Evolutionary conservation across 2,329 filamentous ascomycete species (phyloP).

Genomic region (Didymella sp.): DNA sequence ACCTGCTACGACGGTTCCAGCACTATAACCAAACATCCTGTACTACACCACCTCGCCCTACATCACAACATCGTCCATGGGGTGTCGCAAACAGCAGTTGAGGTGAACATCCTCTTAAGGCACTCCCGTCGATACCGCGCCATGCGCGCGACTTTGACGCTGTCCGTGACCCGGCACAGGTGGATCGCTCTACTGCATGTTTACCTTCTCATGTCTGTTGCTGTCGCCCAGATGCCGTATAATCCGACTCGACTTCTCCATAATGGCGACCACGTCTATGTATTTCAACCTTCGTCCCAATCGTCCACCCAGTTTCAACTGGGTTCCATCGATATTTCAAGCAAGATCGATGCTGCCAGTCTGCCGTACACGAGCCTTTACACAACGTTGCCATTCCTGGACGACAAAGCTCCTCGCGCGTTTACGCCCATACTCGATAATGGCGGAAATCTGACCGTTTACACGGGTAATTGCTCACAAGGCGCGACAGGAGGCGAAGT

Average conservation of each 20-base stretch:
- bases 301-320: slow-evolving; percentile 61
- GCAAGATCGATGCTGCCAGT: slow-evolving; percentile 59
- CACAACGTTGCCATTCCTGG: slow-evolving; percentile 68
- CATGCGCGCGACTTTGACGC: slow-evolving; percentile 13
- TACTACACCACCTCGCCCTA: slow-evolving; percentile 22
- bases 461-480: slow-evolving; percentile 73
- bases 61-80: slow-evolving; percentile 28
- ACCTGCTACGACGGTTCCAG: slow-evolving; percentile 19
- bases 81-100: slow-evolving; percentile 20
- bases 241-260: slow-evolving; percentile 76
- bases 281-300: slow-evolving; percentile 66
- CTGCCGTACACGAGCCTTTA: slow-evolving; percentile 59
- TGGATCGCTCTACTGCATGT: slow-evolving; percentile 16
- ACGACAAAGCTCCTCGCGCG: slow-evolving; percentile 57
- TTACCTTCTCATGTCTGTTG: slow-evolving; percentile 16
- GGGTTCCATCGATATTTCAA: slow-evolving; percentile 70
- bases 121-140: slow-evolving; percentile 4
- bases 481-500: slow-evolving; percentile 61
- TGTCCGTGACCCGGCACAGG: background rate
- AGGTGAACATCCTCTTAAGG: slow-evolving; percentile 32
- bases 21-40: slow-evolving; percentile 21
- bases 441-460: slow-evolving; percentile 74
- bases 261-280: slow-evolving; percentile 67
- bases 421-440: slow-evolving; percentile 73
- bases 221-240: slow-evolving; percentile 69